Percentiles rank a stretch among this genome's conserved stretches.
These are phyloP conservation scores for Heterobasidion occidentale DNA, from an alignment of 1,284 basidiomycete species.

Conservation along the genomic window DNA sequence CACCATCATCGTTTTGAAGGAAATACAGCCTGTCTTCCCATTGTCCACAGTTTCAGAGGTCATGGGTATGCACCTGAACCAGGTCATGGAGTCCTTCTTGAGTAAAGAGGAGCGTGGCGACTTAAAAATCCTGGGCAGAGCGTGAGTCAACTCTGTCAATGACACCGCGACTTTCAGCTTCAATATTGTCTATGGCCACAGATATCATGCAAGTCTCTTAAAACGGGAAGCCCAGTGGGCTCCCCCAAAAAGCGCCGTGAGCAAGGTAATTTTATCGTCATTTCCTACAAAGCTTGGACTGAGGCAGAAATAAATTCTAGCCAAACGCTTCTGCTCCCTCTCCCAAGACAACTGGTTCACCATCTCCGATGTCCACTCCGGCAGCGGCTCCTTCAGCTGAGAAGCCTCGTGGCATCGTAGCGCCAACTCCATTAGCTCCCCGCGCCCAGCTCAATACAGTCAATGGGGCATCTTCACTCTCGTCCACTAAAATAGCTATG, in stretches of 20 bases:
- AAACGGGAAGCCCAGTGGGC: conserved; percentile 59
- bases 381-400: not conserved
- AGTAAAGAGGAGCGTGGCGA: conserved; percentile 75
- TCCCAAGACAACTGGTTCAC: not conserved
- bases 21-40: conserved; percentile 85
- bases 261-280: not conserved
- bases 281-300: not conserved
- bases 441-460: conserved; percentile 37
- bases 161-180: not conserved
- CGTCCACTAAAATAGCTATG: conserved; percentile 46
- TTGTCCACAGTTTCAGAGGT: conserved; percentile 47
- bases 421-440: conserved; percentile 47
- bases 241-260: conserved; percentile 18
- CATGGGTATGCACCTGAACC: conserved; percentile 52
- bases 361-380: conserved; percentile 9
- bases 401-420: conserved; percentile 20
- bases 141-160: conserved; percentile 39
- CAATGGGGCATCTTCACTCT: conserved; percentile 21
- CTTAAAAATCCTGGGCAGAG: conserved; percentile 72
- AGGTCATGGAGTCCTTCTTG: conserved; percentile 60
- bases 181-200: conserved; percentile 16
- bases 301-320: conserved; percentile 13
- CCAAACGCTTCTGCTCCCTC: not conserved
- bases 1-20: conserved; percentile 82
- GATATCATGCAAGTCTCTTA: conserved; percentile 65